Percentiles rank a stretch among this genome's conserved stretches.
Evolutionary conservation across 371 early-diverging fungal species (phyloP).

Genomic region (Coemansia sp.): DNA sequence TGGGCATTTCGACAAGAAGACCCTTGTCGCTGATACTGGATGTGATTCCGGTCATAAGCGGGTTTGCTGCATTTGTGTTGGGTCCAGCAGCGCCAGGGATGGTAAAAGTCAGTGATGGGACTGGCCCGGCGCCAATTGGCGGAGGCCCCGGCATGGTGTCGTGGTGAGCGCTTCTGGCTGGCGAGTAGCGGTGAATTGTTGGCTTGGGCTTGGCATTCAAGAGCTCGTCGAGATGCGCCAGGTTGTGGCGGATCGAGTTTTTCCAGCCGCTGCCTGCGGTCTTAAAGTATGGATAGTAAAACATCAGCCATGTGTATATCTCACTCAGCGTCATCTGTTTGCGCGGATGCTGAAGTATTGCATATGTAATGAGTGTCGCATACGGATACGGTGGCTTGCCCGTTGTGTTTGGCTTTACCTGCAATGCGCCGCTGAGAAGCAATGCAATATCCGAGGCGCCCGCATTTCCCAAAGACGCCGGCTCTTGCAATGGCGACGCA

Average conservation of each 20-base stretch:
- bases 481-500: conserved; percentile 16
- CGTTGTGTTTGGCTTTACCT: conserved; percentile 32
- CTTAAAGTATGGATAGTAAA: conserved; percentile 73
- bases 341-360: conserved; percentile 74
- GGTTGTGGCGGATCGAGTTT: conserved; percentile 98
- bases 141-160: not conserved
- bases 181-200: conserved; percentile 21
- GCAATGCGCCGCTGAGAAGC: conserved; percentile 46
- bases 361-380: conserved; percentile 88
- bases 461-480: not conserved
- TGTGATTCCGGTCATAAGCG: conserved; percentile 26
- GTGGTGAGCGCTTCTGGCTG: conserved; percentile 1
- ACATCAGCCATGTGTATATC: conserved; percentile 90
- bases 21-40: conserved; percentile 45
- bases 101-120: conserved; percentile 2
- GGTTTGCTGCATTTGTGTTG: not conserved
- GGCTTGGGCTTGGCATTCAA: conserved; percentile 15
- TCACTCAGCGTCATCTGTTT: conserved; percentile 83
- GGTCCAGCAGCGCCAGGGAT: not conserved
- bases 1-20: not conserved
- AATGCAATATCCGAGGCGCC: conserved; percentile 46
- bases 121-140: not conserved
- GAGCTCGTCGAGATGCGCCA: conserved; percentile 47
- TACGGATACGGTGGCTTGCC: conserved; percentile 89
- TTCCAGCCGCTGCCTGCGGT: conserved; percentile 80